Conservation (phyloP, 2,329 filamentous ascomycete genomes). For the Trichophyton verrucosum region DNA sequence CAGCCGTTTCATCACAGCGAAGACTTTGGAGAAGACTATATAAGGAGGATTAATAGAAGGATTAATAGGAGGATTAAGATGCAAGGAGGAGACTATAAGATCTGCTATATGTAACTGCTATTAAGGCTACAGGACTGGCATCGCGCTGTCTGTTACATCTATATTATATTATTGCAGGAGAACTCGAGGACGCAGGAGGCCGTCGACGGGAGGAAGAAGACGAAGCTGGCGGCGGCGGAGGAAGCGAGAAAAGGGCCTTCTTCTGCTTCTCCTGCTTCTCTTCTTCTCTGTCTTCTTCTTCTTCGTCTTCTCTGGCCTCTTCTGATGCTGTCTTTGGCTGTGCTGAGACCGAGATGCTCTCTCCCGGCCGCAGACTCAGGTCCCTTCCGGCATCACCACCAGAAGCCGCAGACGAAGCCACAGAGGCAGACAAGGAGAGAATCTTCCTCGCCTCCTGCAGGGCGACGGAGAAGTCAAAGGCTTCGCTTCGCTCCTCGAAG, state of each 20-base stretch:
- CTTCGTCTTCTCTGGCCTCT: conserved; percentile 16
- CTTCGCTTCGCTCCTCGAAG: conserved; percentile 74
- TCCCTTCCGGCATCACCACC: conserved; percentile 39
- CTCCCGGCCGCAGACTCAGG: conserved; percentile 75
- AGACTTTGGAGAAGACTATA: too few species aligned
- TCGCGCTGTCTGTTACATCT: too few species aligned
- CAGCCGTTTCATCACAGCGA: too few species aligned
- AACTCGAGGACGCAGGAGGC: too few species aligned
- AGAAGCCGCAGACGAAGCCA: not conserved
- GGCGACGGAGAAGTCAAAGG: conserved; percentile 73
- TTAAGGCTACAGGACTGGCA: too few species aligned
- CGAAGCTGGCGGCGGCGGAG: conserved; percentile 48
- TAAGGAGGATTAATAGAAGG: too few species aligned
- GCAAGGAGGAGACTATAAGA: too few species aligned
- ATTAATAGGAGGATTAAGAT: too few species aligned
- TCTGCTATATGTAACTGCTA: too few species aligned
- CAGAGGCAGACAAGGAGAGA: conserved; percentile 27
- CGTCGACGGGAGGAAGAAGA: not conserved
- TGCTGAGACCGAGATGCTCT: conserved; percentile 76
- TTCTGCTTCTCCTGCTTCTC: conserved; percentile 4
- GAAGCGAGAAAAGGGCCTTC: conserved; percentile 55
- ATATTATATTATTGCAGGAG: too few species aligned
- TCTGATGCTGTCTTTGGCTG: conserved; percentile 20
- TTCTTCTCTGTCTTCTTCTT: too few species aligned
- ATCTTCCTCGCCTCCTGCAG: conserved; percentile 66